phyloP scores from a whole-genome alignment of 192 early-diverging fungal species.

The Entomortierella chlamydospora region DNA sequence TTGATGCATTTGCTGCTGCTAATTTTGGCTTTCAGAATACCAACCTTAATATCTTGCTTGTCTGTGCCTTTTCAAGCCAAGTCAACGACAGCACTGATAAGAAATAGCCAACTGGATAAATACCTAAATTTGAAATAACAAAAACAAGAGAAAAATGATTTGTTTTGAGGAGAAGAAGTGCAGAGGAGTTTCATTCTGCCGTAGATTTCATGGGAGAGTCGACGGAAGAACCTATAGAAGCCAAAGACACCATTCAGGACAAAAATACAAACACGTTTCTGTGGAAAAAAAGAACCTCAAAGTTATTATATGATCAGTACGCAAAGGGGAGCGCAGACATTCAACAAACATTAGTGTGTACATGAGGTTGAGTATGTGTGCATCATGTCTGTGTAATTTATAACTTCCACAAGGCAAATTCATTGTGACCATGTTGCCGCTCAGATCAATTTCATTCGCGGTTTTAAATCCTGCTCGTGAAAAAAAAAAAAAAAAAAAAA shows the following conservation, averaged over 20 bases:
- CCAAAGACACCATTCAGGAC: background rate
- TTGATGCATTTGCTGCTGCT: background rate
- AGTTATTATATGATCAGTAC: background rate
- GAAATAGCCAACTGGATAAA: too few species aligned
- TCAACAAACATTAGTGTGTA: too few species aligned
- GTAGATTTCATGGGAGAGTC: background rate
- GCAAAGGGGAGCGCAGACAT: too few species aligned
- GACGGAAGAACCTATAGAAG: background rate
- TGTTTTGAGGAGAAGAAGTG: too few species aligned
- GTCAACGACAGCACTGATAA: too few species aligned
- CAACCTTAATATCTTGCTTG: background rate
- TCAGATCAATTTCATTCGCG: conserved; percentile 11
- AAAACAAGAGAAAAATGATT: too few species aligned
- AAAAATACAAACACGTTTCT: background rate
- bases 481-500: background rate
- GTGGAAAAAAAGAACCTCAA: background rate
- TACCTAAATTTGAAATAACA: too few species aligned
- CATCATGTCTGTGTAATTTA: background rate
- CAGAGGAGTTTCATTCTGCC: background rate
- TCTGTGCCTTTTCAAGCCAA: too few species aligned
- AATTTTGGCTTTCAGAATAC: background rate
- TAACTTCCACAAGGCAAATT: background rate
- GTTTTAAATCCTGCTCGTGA: background rate
- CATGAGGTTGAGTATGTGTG: background rate
- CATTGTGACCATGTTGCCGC: background rate